Conservation (phyloP, 169 alveolate species). For the Theileria annulata region DNA sequence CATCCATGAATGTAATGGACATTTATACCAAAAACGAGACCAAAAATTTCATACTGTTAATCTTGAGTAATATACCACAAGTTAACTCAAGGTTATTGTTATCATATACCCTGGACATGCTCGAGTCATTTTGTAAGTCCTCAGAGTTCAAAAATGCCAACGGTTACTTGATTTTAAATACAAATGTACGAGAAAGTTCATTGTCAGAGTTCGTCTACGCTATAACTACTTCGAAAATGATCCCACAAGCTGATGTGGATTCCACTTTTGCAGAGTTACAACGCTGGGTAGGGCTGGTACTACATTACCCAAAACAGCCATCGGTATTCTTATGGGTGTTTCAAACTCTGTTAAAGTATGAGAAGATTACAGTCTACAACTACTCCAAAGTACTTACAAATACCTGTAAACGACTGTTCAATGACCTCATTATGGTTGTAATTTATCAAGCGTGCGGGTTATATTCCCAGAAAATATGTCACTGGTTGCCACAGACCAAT, state of each 20-base stretch:
- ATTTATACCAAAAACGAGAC: slow-evolving; percentile 1
- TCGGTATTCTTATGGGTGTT: slow-evolving; percentile 52
- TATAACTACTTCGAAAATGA: slow-evolving; percentile 23
- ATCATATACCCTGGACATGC: slow-evolving; percentile 56
- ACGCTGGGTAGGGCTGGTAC: slow-evolving; percentile 27
- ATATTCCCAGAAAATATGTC: slow-evolving; percentile 50
- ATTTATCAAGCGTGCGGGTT: slow-evolving; percentile 58
- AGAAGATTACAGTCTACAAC: slow-evolving; percentile 45
- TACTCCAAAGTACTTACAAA: slow-evolving; percentile 37
- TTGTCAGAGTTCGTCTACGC: slow-evolving; percentile 59
- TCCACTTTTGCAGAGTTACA: slow-evolving; percentile 38
- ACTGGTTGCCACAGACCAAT: slow-evolving; percentile 44
- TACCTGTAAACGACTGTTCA: slow-evolving; percentile 22
- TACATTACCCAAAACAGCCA: slow-evolving; percentile 57
- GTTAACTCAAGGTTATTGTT: slow-evolving; percentile 29
- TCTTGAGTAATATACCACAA: slow-evolving; percentile 41
- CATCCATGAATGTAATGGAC: not conserved
- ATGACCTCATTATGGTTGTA: slow-evolving; percentile 42
- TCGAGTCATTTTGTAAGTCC: slow-evolving; percentile 55
- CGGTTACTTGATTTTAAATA: slow-evolving; percentile 48
- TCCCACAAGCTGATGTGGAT: slow-evolving; percentile 28
- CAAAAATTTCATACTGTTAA: slow-evolving; percentile 15
- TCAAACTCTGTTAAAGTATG: slow-evolving; percentile 36
- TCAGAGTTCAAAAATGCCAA: slow-evolving; percentile 19
- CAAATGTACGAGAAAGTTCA: slow-evolving; percentile 40